phyloP scores from a whole-genome alignment of 495 filamentous ascomycete genomes.

The Lophiostoma macrostomum region DNA sequence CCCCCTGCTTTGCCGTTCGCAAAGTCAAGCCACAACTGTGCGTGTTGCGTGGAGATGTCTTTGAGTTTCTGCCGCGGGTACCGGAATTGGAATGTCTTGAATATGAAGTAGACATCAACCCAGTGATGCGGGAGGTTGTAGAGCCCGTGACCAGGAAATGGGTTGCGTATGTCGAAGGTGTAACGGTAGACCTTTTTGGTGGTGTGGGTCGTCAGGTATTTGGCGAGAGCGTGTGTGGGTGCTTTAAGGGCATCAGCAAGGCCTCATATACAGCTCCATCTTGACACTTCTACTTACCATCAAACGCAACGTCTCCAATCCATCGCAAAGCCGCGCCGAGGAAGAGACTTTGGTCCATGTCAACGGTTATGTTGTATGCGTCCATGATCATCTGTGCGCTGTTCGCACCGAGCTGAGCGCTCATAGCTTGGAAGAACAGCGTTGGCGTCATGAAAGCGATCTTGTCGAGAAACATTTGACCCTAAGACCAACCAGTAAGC shows the following conservation, averaged over 20 bases:
- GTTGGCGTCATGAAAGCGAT: background rate
- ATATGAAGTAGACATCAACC: constrained; percentile 25
- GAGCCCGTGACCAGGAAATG: constrained; percentile 8
- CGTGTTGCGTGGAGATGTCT: constrained; percentile 17
- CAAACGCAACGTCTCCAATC: constrained; percentile 19
- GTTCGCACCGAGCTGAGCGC: background rate
- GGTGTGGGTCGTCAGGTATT: background rate
- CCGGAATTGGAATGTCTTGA: constrained; percentile 14
- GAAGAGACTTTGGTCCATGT: constrained; percentile 21
- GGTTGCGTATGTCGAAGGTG: constrained; percentile 21
- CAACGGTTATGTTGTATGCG: constrained; percentile 12
- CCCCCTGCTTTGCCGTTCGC: constrained; percentile 16
- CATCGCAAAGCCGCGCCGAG: constrained; percentile 5
- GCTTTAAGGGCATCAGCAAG: background rate
- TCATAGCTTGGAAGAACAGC: background rate
- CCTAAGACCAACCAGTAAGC: no score
- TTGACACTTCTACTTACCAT: no score
- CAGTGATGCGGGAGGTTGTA: constrained; percentile 18
- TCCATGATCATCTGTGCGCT: background rate
- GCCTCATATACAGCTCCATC: no score
- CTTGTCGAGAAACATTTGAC: no score
- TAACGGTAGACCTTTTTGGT: constrained; percentile 18
- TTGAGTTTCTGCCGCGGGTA: constrained; percentile 2
- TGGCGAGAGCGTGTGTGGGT: constrained; percentile 4
- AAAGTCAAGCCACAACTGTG: constrained; percentile 16